Conservation (phyloP, 805 yeast genomes). For the Saccharomycopsis oosterbeekiorum region DNA sequence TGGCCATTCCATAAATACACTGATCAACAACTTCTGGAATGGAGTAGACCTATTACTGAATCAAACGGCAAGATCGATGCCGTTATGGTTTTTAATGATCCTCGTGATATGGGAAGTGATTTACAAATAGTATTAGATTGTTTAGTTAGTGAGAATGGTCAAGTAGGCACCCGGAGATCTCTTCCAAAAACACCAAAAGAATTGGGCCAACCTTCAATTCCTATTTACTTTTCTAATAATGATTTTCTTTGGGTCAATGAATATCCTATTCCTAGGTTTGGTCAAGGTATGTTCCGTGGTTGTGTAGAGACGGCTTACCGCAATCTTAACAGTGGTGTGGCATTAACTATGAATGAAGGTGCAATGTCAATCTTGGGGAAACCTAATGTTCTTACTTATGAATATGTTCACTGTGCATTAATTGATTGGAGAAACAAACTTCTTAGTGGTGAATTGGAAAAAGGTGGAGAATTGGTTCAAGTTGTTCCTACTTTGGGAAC, state of each 20-base stretch:
- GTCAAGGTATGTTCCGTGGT: slow-evolving; percentile 80
- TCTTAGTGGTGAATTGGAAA: slow-evolving; percentile 12
- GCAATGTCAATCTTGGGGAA: slow-evolving; percentile 56
- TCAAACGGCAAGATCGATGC: slow-evolving; percentile 51
- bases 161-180: slow-evolving; percentile 48
- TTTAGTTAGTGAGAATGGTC: slow-evolving; percentile 53
- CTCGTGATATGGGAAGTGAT: slow-evolving; percentile 82
- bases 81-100: slow-evolving; percentile 76
- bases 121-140: slow-evolving; percentile 67
- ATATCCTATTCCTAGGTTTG: slow-evolving; percentile 68
- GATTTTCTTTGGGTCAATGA: slow-evolving; percentile 87
- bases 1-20: slow-evolving; percentile 62
- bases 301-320: slow-evolving; percentile 50
- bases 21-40: slow-evolving; percentile 34
- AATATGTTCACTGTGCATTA: slow-evolving; percentile 68
- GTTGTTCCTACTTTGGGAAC: slow-evolving; percentile 36
- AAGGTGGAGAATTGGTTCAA: slow-evolving; percentile 21
- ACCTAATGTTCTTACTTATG: slow-evolving; percentile 70
- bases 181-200: slow-evolving; percentile 4
- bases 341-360: slow-evolving; percentile 32
- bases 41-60: slow-evolving; percentile 28
- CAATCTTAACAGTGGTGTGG: slow-evolving; percentile 37
- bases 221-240: slow-evolving; percentile 70
- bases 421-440: slow-evolving; percentile 39
- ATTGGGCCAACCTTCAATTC: slow-evolving; percentile 44